These are phyloP conservation scores for Yamadazyma membranifaciens DNA, from an alignment of 1,139 yeast species.

Conservation along the genomic window DNA sequence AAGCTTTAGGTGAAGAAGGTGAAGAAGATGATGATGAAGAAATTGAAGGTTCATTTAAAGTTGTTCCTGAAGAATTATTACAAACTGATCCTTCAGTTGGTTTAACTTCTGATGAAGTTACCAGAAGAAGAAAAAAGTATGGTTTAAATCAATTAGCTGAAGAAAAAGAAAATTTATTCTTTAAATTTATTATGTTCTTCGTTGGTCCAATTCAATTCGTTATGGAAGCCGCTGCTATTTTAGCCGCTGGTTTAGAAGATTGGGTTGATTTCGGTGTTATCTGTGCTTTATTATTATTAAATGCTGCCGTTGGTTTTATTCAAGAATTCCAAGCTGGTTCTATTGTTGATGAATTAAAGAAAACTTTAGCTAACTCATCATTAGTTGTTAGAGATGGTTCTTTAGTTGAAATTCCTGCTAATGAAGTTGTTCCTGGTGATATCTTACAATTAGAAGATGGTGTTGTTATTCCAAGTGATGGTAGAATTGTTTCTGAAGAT, in stretches of 20 bases:
- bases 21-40: slow-evolving; percentile 54
- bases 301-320: slow-evolving; percentile 93
- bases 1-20: slow-evolving; percentile 32
- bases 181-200: slow-evolving; percentile 89
- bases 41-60: slow-evolving; percentile 46
- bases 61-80: slow-evolving; percentile 86
- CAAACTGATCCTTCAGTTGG: slow-evolving; percentile 86
- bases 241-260: slow-evolving; percentile 98
- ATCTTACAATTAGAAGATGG: slow-evolving; percentile 91
- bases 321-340: slow-evolving; percentile 98
- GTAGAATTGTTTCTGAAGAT: slow-evolving; percentile 87
- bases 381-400: slow-evolving; percentile 82
- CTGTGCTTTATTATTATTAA: slow-evolving; percentile 81
- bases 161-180: slow-evolving; percentile 77
- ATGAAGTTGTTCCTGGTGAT: slow-evolving; percentile 92
- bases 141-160: slow-evolving; percentile 96
- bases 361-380: slow-evolving; percentile 89
- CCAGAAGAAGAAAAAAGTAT: slow-evolving; percentile 86
- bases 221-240: slow-evolving; percentile 97
- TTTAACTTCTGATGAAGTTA: slow-evolving; percentile 77
- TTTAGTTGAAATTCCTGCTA: slow-evolving; percentile 69
- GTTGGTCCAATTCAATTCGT: slow-evolving; percentile 99
- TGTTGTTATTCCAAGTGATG: slow-evolving; percentile 94
- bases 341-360: slow-evolving; percentile 91
- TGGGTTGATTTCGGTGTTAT: slow-evolving; percentile 99